Conservation (phyloP, 345 rosid species). For the Moricandia moricandioides region DNA sequence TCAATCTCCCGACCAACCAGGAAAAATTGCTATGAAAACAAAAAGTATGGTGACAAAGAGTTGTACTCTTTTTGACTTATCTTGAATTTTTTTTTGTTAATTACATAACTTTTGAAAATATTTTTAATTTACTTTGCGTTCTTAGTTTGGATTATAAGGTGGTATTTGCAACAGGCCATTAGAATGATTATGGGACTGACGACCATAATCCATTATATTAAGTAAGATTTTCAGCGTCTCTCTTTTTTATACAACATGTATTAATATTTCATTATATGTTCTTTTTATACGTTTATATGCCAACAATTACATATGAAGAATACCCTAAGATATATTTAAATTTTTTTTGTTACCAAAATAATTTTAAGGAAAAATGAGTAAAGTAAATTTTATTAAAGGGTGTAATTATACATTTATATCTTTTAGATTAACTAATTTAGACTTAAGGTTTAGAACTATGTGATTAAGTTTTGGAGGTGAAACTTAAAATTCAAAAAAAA, state of each 20-base stretch:
- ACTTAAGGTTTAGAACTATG: too few relatives aligned
- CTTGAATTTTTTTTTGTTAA: too few relatives aligned
- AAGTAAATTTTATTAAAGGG: too few relatives aligned
- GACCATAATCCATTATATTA: not conserved
- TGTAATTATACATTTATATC: too few relatives aligned
- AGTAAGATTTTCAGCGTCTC: not conserved
- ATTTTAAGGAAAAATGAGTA: too few relatives aligned
- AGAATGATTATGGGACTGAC: not conserved
- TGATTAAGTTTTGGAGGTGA: too few relatives aligned
- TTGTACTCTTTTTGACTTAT: constrained; percentile 34
- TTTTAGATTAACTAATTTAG: too few relatives aligned
- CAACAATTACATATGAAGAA: not conserved
- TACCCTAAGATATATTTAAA: too few relatives aligned
- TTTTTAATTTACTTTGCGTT: not conserved
- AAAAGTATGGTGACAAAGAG: not conserved
- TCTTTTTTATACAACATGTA: not conserved
- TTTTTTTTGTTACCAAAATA: too few relatives aligned
- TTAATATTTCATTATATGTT: not conserved
- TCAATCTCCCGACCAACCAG: constrained; percentile 23
- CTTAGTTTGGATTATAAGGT: not conserved
- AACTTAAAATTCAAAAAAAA: too few relatives aligned
- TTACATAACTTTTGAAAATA: not conserved
- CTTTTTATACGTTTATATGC: not conserved
- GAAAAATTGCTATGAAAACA: not conserved
- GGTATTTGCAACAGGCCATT: not conserved